Conservation (phyloP, 1,284 basidiomycete species). For the Sparassis latifolia region DNA sequence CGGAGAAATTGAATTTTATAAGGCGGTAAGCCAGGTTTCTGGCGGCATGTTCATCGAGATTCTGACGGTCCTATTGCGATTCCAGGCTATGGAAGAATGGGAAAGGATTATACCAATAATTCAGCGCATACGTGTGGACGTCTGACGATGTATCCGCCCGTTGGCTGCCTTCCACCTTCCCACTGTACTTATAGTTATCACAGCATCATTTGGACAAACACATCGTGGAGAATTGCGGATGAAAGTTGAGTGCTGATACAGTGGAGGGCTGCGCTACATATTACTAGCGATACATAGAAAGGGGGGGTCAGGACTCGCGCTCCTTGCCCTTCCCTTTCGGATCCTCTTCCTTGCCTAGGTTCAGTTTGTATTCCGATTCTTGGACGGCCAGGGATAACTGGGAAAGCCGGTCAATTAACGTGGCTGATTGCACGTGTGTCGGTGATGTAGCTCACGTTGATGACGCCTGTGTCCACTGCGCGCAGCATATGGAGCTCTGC, state of each 20-base stretch:
- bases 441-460: slow-evolving; percentile 54
- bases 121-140: slow-evolving; percentile 83
- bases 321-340: slow-evolving; percentile 28
- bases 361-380: slow-evolving; percentile 65
- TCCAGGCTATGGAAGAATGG: slow-evolving; percentile 87
- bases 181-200: slow-evolving; percentile 2
- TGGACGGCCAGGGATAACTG: slow-evolving; percentile 75
- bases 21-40: slow-evolving; percentile 51
- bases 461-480: slow-evolving; percentile 80
- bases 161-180: slow-evolving; percentile 1
- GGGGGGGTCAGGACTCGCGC: slow-evolving; percentile 3
- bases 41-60: background rate
- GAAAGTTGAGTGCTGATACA: too few species aligned
- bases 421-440: background rate
- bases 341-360: slow-evolving; percentile 19
- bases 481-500: slow-evolving; percentile 65
- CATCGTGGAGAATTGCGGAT: too few species aligned
- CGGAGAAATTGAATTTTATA: slow-evolving; percentile 93
- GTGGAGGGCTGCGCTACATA: background rate
- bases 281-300: background rate
- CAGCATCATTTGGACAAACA: too few species aligned
- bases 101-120: slow-evolving; percentile 83
- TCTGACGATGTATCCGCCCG: slow-evolving; percentile 35
- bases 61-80: background rate
- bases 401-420: background rate